Conservation (phyloP, 2,329 filamentous ascomycete genomes). For the Alternaria sp. region DNA sequence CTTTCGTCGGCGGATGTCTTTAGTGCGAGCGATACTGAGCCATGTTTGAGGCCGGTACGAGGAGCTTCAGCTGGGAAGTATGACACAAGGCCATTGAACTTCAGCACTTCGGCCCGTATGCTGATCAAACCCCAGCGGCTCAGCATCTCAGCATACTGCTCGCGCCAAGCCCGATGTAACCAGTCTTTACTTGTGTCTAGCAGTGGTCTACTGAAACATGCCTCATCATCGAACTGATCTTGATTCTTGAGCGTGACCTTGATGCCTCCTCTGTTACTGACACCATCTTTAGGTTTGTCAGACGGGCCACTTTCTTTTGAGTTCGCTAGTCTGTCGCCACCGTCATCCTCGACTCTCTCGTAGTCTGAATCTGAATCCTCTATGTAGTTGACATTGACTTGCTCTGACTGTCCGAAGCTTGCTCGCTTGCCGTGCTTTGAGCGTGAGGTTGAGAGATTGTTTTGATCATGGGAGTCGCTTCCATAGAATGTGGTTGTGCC, state of each 20-base stretch:
- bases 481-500: constrained; percentile 52
- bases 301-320: constrained; percentile 32
- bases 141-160: constrained; percentile 64
- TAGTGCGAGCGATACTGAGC: constrained; percentile 34
- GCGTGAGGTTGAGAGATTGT: constrained; percentile 32
- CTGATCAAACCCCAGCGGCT: constrained; percentile 64
- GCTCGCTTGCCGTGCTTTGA: constrained; percentile 49
- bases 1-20: constrained; percentile 21
- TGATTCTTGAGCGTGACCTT: constrained; percentile 64
- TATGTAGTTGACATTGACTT: constrained; percentile 34
- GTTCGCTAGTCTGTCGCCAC: constrained; percentile 19
- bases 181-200: constrained; percentile 57
- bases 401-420: constrained; percentile 44
- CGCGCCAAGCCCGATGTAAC: constrained; percentile 61
- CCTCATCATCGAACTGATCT: constrained; percentile 62
- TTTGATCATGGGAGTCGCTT: constrained; percentile 40
- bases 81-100: constrained; percentile 57
- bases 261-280: constrained; percentile 39
- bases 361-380: constrained; percentile 46
- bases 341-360: constrained; percentile 26
- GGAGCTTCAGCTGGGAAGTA: constrained; percentile 36
- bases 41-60: constrained; percentile 35
- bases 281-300: constrained; percentile 18
- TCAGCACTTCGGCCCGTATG: constrained; percentile 64
- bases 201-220: constrained; percentile 54